Evolutionary conservation across 495 filamentous ascomycete species (phyloP), one percentile per base, ranked within the genome.

Genomic region (Staphylotrichum longicolle): DNA sequence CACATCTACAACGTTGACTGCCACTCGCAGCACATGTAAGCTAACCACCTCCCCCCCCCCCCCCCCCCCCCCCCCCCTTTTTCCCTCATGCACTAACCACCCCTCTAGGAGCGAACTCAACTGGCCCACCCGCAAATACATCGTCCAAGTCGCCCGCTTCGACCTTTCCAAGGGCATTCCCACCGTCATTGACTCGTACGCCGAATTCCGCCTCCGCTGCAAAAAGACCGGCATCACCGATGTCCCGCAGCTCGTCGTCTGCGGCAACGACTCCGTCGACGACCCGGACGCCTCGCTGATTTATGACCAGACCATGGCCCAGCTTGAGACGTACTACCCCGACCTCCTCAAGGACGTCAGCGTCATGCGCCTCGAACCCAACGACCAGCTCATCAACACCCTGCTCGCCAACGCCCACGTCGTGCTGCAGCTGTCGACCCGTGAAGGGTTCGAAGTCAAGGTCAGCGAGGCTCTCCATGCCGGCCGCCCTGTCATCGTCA

Each of bases 371-470:
- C 80, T 96, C 2, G 82, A 86, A 3, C 89, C 89, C 5, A 88
- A 84, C 10, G 91, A 96, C 66, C 91, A 94, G 70, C 74, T 91
- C 12, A 85, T 96, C 67, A 92, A 94, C 68, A 86, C 88, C 0
- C 72, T 96, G n/a, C 77, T 96, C 44, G 86, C 88, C 42, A 86
- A 86, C 51, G 86, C 89, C 3, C 84, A 85, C 58, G 81, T 92
- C 27, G 88, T 85, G 1, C 78, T 93, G 42, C 91, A 96, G 72
- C 82, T 96, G 15, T 93, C 89, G 7, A 91, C 85, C 2, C 84
- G 88, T 27, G 91, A 96, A 71, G 91, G 91, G 3, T 96, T 96
- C 66, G 91, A 96, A 70, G 87, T 94, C 58, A 96, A 95, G 74
- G 91, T 96, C 14, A 91, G 88, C 0, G 91, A 96, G 72, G 91